phyloP scores from a whole-genome alignment of 768 basidiomycete genomes.

The Lactarius trivialis region DNA sequence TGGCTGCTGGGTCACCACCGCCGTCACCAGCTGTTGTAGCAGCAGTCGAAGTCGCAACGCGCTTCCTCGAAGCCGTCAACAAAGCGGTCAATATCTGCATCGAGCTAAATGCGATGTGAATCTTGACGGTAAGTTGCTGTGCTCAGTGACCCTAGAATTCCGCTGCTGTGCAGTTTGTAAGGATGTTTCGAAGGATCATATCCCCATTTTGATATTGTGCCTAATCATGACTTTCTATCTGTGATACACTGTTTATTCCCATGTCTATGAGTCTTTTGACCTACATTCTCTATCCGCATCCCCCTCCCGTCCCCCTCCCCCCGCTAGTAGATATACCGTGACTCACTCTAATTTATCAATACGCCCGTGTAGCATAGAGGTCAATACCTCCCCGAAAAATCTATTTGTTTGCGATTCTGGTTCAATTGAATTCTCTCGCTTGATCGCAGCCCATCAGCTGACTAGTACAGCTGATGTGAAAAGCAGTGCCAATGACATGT shows the following conservation, averaged over 20 bases:
- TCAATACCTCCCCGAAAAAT: background rate
- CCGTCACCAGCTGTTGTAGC: background rate
- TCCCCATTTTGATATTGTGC: background rate
- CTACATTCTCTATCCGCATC: background rate
- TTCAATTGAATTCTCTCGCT: background rate
- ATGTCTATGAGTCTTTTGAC: background rate
- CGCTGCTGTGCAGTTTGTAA: conserved; percentile 3
- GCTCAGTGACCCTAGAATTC: background rate
- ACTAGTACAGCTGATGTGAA: background rate
- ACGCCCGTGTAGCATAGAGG: background rate
- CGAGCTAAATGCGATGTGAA: conserved; percentile 2
- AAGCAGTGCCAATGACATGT: background rate
- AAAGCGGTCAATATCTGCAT: conserved; percentile 11
- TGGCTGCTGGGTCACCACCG: background rate
- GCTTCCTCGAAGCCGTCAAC: conserved; percentile 12
- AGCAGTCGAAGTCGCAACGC: background rate
- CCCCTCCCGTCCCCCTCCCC: background rate
- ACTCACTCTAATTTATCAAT: no score
- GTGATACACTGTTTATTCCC: background rate
- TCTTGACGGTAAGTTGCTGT: background rate
- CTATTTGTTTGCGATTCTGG: background rate
- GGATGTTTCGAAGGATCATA: background rate
- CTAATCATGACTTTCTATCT: background rate
- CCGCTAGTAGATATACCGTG: no score
- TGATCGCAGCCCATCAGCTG: background rate